phyloP scores from a whole-genome alignment of 345 rosid genomes.

The Capsella bursapastoris region DNA sequence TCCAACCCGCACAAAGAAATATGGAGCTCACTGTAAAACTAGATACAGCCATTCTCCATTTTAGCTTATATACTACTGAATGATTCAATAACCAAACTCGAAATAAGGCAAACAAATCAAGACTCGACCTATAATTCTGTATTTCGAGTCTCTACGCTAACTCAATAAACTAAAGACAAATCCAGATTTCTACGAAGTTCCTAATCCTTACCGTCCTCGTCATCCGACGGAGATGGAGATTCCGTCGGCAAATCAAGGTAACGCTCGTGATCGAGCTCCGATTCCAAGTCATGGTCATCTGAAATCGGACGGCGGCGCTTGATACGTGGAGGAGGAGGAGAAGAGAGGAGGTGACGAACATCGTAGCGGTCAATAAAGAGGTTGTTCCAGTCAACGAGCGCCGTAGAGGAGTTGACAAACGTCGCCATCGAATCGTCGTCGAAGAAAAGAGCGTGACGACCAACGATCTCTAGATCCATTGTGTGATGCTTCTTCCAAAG shows the following conservation, averaged over 20 bases:
- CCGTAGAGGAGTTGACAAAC: conserved; percentile 78
- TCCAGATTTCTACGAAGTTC: neutral
- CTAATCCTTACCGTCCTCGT: conserved; percentile 52
- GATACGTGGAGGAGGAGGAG: conserved; percentile 76
- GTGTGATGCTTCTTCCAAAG: conserved; percentile 3
- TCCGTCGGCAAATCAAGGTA: conserved; percentile 63
- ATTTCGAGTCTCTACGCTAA: neutral
- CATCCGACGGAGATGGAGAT: conserved; percentile 47
- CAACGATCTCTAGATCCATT: conserved; percentile 87
- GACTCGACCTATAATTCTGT: neutral
- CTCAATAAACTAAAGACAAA: neutral
- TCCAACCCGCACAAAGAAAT: neutral
- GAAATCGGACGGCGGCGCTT: conserved; percentile 52
- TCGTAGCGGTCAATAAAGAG: conserved; percentile 95
- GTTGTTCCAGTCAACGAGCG: conserved; percentile 93
- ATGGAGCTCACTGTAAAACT: conserved; percentile 1
- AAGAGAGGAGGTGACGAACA: conserved; percentile 92
- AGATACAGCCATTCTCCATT: conserved; percentile 9
- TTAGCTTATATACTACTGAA: neutral
- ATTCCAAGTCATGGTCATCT: conserved; percentile 50
- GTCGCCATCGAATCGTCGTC: conserved; percentile 86
- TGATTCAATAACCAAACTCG: neutral
- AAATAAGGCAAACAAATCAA: conserved; percentile 2
- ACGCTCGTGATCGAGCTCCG: conserved; percentile 80
- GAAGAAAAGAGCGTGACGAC: conserved; percentile 91